Conservation (phyloP, 176 grass and related monocot genomes). For the Lolium rigidum region DNA sequence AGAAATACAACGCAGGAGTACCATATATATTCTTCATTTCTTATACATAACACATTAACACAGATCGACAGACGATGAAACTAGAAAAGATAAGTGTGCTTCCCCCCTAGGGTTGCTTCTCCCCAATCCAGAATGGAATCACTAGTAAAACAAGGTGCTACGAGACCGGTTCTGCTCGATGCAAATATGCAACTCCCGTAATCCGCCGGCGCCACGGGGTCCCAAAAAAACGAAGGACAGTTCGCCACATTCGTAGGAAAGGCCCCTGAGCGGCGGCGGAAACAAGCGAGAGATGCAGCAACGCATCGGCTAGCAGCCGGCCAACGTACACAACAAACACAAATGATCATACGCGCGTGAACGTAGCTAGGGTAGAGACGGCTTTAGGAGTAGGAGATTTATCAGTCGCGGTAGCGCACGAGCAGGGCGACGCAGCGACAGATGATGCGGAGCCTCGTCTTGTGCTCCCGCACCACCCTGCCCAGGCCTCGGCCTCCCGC, state of each 20-base stretch:
- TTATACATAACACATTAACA: neutral
- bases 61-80: constrained; percentile 2
- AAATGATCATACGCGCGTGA: neutral
- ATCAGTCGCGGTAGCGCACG: constrained; percentile 36
- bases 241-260: constrained; percentile 16
- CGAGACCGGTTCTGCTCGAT: neutral
- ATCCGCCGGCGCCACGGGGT: neutral
- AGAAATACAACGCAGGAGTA: neutral
- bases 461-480: constrained; percentile 47
- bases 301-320: neutral
- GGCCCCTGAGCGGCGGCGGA: neutral
- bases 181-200: neutral
- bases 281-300: constrained; percentile 10
- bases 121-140: neutral
- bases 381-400: neutral
- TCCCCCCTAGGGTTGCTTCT: neutral
- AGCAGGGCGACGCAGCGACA: constrained; percentile 54
- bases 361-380: neutral
- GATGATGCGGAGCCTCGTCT: constrained; percentile 52
- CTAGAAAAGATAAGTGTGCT: neutral
- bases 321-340: neutral
- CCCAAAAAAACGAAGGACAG: constrained; percentile 21
- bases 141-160: neutral
- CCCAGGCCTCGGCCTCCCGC: constrained; percentile 24
- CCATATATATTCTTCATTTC: neutral